Evolutionary conservation across 2,329 filamentous ascomycete species (phyloP), one percentile per base, ranked within the genome.

Genomic region (Stachybotrys elegans): DNA sequence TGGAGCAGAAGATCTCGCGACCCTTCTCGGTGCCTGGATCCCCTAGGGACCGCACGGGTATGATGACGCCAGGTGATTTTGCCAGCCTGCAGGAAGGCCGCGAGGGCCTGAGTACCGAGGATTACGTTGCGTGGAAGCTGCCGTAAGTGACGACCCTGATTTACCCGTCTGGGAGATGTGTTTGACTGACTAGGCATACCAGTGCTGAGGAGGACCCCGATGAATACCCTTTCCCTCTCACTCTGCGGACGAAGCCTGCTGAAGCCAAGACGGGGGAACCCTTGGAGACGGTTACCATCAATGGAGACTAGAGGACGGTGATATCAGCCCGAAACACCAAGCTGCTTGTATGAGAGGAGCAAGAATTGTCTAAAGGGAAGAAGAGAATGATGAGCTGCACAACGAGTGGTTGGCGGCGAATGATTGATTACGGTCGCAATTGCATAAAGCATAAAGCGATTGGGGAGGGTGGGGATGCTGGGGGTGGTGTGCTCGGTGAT

Each of bases 31-130:
- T 95, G 41, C 93, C 93, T 3, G 93, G 93, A 8, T 95, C 90
- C 16, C 93, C 93, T 9, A 79, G 91, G 49, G 91, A 95, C 62
- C 81, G 90, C 25, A 85, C 85, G 35, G 93, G 93, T 43, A 95
- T 96, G 90, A 97, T 98, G 93, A 98, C 93, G 1, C 93, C 93
- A 7, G 93, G 93, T 38, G 93, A 98, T 66, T 97, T 97, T 75
- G 93, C 90, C 22, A 95, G 89, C 55, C 73, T 98, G 44, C 93
- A 97, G 68, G 93, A 98, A 68, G 89, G 90, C 36, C 85, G 86
- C 35, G 93, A 98, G 66, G 91, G 92, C 1, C 70, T 98, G 55
- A 93, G 78, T 70, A 97, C 93, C 1, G 93, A 98, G 68, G 93
- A 98, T 62, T 97, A 98, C 65, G 89, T 97, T 59, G 87, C 92